phyloP scores from a whole-genome alignment of 495 filamentous ascomycete genomes.

The Aspergillus steynii region DNA sequence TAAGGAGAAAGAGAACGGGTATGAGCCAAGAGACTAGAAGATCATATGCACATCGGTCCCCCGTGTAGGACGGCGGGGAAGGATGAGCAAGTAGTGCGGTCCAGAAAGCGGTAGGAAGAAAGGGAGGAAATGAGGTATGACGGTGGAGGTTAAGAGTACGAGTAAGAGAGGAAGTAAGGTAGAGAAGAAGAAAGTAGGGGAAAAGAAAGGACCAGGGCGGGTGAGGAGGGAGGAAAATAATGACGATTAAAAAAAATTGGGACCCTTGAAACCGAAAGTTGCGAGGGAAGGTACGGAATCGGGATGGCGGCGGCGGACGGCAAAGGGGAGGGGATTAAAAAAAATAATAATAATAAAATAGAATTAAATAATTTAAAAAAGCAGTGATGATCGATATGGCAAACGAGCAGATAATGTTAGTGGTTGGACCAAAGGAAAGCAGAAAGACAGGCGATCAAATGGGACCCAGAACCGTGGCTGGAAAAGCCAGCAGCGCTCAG shows the following conservation, averaged over 20 bases:
- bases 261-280: conserved; percentile 11
- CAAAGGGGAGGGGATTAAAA: conserved; percentile 1
- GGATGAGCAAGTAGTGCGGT: conserved; percentile 1
- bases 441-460: conserved; percentile 15
- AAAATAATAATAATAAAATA: neutral
- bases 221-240: conserved; percentile 4
- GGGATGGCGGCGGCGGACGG: conserved; percentile 8
- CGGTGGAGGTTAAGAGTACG: conserved; percentile 2
- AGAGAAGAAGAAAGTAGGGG: conserved; percentile 7
- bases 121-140: conserved; percentile 4
- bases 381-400: neutral
- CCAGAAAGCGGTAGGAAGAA: conserved; percentile 1
- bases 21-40: conserved; percentile 16
- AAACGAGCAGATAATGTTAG: conserved; percentile 1
- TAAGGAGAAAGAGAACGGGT: conserved; percentile 4
- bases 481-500: neutral
- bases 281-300: conserved; percentile 7
- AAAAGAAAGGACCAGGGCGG: conserved; percentile 1
- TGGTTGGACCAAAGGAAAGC: conserved; percentile 5
- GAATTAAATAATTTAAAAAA: neutral
- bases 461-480: conserved; percentile 8
- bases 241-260: conserved; percentile 4
- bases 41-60: conserved; percentile 24
- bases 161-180: conserved; percentile 3
- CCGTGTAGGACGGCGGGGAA: conserved; percentile 1